Evolutionary conservation across 495 filamentous ascomycete genomes (phyloP).

Genomic region (Penicillium argentinense): DNA sequence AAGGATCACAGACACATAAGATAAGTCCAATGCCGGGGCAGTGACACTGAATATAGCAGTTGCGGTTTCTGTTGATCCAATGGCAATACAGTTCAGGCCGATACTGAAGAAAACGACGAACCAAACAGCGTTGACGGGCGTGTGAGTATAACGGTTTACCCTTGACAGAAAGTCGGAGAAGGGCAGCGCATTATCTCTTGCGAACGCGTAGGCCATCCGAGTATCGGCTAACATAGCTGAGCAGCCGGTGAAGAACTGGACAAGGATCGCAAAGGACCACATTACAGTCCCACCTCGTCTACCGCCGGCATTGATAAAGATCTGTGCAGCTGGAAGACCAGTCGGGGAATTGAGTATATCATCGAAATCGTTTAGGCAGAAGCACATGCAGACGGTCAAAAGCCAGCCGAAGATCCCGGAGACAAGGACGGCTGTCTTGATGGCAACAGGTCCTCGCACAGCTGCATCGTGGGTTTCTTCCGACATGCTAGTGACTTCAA

Average conservation of each 20-base stretch:
- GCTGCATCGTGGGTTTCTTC: constrained; percentile 74
- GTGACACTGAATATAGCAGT: constrained; percentile 71
- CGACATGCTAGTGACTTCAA: constrained; percentile 53
- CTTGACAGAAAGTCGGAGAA: constrained; percentile 64
- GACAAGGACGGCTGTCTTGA: constrained; percentile 62
- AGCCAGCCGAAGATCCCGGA: constrained; percentile 65
- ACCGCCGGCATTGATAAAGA: constrained; percentile 69
- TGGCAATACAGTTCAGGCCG: constrained; percentile 64
- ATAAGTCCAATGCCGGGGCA: constrained; percentile 67
- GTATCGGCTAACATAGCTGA: constrained; percentile 71
- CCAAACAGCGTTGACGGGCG: constrained; percentile 70
- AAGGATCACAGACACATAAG: constrained; percentile 67
- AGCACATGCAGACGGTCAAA: constrained; percentile 66
- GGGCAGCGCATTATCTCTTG: constrained; percentile 66
- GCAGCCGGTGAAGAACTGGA: constrained; percentile 72
- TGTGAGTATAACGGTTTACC: constrained; percentile 57
- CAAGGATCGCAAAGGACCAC: constrained; percentile 69
- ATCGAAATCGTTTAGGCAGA: constrained; percentile 67
- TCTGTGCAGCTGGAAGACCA: constrained; percentile 67
- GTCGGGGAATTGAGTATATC: constrained; percentile 59
- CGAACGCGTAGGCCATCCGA: constrained; percentile 72
- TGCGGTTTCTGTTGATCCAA: constrained; percentile 65
- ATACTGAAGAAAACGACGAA: constrained; percentile 65
- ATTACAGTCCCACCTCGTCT: constrained; percentile 59
- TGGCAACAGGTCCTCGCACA: constrained; percentile 63